Base-by-base conservation (phyloP, 2,329 filamentous ascomycete species). In the Xylariales sp. region DNA sequence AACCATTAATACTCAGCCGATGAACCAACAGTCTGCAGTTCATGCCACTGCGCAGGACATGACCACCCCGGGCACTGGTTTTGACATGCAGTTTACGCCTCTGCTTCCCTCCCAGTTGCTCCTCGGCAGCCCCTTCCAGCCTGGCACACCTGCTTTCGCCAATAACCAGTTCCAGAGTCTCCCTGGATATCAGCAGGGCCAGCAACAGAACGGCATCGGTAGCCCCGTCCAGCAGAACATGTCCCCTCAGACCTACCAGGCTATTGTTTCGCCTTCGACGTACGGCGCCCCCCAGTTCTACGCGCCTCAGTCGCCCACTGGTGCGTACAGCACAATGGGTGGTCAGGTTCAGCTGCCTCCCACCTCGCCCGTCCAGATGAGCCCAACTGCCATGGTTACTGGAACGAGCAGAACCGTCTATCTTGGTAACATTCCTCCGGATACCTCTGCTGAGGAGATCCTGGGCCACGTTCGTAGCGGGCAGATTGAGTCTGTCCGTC, bases 51-150 rank as follows among this genome's bases (percentile, higher is more conserved):
- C 67, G 42, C 77, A 75, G 53, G 89, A 95, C 48, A 80, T 95
- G 78, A 74, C 85, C 49, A 91, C 86, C 17, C 90, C 93, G 13
- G 89, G 86, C 29, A 91, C 88, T 37, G 88, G 78, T 29, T 95
- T 89, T 58, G 93, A 97, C 58, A 96, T 97, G 91, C 93, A 97
- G 67, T 97, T 96, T 65, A 96, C 93, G 10, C 91, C 93, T 48
- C 76, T 98, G 49, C 79, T 98, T 25, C 93, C 93, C 24, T 97
- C 91, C 23, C 88, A 96, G 66, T 74, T 98, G 52, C 80, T 98
- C 18, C 83, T 97, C 35, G 93, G 93, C 33, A 96, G 89, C 63
- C 93, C 93, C 14, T 97, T 97, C 67, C 93, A 97, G 66, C 89
- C 93, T 12, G 93, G 90, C 29, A 95, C 88, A 5, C 91, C 91